Evolutionary conservation across 768 basidiomycete genomes (phyloP), one percentile per base, ranked within the genome.

Genomic region (Suillus alpinus): DNA sequence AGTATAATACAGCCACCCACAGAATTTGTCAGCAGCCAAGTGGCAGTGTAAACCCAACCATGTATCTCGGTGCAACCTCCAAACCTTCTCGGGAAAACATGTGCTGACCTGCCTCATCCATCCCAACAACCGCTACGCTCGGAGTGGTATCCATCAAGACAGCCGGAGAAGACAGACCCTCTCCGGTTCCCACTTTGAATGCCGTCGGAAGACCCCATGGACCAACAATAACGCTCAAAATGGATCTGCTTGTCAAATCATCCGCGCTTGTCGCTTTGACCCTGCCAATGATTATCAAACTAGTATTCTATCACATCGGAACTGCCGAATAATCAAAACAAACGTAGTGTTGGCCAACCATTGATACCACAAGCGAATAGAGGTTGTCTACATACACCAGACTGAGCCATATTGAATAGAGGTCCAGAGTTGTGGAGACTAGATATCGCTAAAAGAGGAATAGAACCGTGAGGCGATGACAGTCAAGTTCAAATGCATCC

Each of bases 231-330:
- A 72, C 65, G 53, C 73, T 73, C 23, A 20, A 64, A 65, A 43
- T 53, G 69, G 69, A 10, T 62, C 64, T 39, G 65, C 58, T 59
- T 59, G 63, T 43, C 57, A 52, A 31, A 58, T 64, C 65, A 53
- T 73, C 72, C 72, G 73, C 70, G 69, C 73, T 63, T 69, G 73
- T 75, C 72, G 72, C 67, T 62, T 58, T 57, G 26, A 36, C 62
- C 57, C 52, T 66, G 58, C 55, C 58, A 46, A 23, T 41, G 44
- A 59, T 59, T 61, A 73, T 66, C 70, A 71, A 67, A 69, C 69
- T 37, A 52, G 43, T 52, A 18, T 32, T 6, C 7, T 36, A 53
- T 32, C 4, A 1, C 18, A 51, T 52, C n/a, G 7, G 14, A 36
- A 34, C 51, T 32, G 18, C 32, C 32, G 2, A 53, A 53, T 8